Evolutionary conservation across 2,329 filamentous ascomycete species (phyloP).

Genomic region (Aspergillus melleus): DNA sequence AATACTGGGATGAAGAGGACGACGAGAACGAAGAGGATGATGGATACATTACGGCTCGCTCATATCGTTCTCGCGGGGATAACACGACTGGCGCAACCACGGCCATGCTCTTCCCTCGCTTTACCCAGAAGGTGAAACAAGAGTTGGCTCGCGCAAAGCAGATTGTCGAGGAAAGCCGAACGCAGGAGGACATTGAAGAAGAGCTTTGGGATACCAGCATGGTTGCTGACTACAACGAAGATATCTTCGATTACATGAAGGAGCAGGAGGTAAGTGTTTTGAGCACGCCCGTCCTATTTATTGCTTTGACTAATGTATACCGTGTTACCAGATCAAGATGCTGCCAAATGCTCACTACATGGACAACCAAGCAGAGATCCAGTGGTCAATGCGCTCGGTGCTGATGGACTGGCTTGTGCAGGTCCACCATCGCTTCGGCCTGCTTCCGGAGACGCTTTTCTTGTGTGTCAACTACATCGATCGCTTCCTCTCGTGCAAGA

Average conservation of each 20-base stretch:
- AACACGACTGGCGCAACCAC: conserved; percentile 67
- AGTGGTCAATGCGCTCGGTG: conserved; percentile 98
- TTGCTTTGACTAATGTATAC: background rate
- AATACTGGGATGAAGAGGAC: conserved; percentile 75
- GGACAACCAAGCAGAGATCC: conserved; percentile 94
- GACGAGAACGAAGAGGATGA: conserved; percentile 74
- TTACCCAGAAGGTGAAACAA: conserved; percentile 66
- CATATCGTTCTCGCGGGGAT: conserved; percentile 72
- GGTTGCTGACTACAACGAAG: conserved; percentile 94
- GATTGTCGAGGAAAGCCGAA: conserved; percentile 66
- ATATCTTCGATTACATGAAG: conserved; percentile 92
- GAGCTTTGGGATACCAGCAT: conserved; percentile 93
- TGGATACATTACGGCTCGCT: conserved; percentile 73
- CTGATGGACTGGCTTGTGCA: conserved; percentile 98
- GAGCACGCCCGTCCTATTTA: background rate
- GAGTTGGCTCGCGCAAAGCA: conserved; percentile 70
- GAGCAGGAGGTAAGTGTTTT: conserved; percentile 72
- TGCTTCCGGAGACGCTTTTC: conserved; percentile 93
- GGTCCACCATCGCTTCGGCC: conserved; percentile 85
- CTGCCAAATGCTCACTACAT: conserved; percentile 92
- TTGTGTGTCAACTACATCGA: conserved; percentile 96
- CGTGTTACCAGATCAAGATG: conserved; percentile 63
- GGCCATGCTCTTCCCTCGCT: conserved; percentile 69
- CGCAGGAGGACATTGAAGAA: conserved; percentile 77
- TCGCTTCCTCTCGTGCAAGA: conserved; percentile 90